Evolutionary conservation across 2,329 filamentous ascomycete species (phyloP), one percentile per base, ranked within the genome.

Genomic region (Blastomyces percursus): DNA sequence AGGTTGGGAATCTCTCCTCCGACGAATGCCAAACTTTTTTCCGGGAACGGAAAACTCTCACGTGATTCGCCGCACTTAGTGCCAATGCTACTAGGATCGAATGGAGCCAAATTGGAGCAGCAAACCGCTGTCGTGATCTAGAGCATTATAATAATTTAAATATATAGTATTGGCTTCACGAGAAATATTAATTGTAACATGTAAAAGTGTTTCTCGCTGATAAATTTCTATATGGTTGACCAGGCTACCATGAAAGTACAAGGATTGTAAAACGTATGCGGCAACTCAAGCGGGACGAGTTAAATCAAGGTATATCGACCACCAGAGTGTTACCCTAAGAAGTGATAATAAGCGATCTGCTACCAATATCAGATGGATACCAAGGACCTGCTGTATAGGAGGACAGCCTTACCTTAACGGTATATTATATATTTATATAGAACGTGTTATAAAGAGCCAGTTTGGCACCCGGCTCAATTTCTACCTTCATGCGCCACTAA

Each of bases 1-100:
- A 44, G 42, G n/a, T 35, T 30, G 50, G n/a, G 38, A 48, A 27
- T 52, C 8, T 24, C 52, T 21, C 9, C n/a, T 24, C 21, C 1
- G 11, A 55, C 12, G 24, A 44, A 30, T n/a, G 35, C 54, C 35
- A 52, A 62, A 42, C 40, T 64, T 62, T 59, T 59, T 60, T 11
- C 5, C 19, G 8, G 24, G 30, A 12, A 24, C 2, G 32, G 3
- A 42, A 3, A 21, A 2, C 1, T 42, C 24, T 42, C 54, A 57
- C 54, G 54, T 57, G 54, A 42, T 57, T 27, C 21, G 4, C 9
- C 0, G 52, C 19, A 11, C 7, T 55, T 30, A 35, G 38, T 35
- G 35, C 35, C 35, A 12, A 2, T 21, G 21, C 8, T 55, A 35
- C 16, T 38, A 2, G 35, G 35, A 12, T 38, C 16, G 2, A 6